Percentiles rank a stretch among this genome's conserved stretches.
Conservation (phyloP, 306 rosid genomes). For the Gastrolobium bilobum region DNA sequence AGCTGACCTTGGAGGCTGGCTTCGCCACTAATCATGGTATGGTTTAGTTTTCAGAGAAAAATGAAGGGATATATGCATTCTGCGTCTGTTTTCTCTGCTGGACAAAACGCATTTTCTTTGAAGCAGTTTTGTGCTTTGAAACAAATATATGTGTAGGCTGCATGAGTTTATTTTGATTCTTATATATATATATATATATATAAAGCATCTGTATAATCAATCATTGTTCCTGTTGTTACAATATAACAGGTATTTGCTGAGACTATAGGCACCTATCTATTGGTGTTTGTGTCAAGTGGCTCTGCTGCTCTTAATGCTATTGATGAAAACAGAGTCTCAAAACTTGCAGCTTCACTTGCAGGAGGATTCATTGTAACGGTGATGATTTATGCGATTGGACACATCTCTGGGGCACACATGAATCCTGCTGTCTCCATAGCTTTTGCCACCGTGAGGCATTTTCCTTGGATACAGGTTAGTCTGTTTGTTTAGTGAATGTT, state of each 20-base stretch:
- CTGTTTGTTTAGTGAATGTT: too few species aligned
- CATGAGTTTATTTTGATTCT: not conserved
- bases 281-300: slow-evolving; percentile 87
- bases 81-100: too few species aligned
- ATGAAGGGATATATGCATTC: too few species aligned
- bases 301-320: slow-evolving; percentile 61
- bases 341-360: slow-evolving; percentile 77
- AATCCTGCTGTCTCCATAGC: slow-evolving; percentile 90
- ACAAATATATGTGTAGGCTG: not conserved
- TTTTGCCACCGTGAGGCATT: slow-evolving; percentile 66
- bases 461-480: slow-evolving; percentile 85
- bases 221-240: not conserved
- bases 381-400: slow-evolving; percentile 89
- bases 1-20: too few species aligned
- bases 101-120: too few species aligned
- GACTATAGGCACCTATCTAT: slow-evolving; percentile 68
- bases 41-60: too few species aligned
- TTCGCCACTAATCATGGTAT: too few species aligned
- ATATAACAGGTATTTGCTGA: slow-evolving; percentile 73
- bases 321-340: slow-evolving; percentile 67
- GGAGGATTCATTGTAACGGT: slow-evolving; percentile 78
- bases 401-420: slow-evolving; percentile 91
- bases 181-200: not conserved
- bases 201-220: not conserved
- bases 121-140: not conserved